phyloP scores from a whole-genome alignment of 2,329 filamentous ascomycete genomes.

The Trichoderma guizhouense region DNA sequence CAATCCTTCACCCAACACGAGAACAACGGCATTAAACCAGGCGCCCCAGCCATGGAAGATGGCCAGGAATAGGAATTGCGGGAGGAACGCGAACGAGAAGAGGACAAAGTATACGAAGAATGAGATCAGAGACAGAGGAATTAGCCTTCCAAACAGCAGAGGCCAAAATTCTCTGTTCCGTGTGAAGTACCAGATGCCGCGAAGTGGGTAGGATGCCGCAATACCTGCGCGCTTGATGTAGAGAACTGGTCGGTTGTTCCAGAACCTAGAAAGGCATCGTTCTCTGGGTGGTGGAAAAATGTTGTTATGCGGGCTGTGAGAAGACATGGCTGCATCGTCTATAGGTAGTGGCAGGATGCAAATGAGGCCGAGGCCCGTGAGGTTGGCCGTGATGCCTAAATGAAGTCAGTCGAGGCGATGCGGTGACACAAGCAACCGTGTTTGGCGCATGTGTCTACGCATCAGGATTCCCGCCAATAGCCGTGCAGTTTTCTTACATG shows the following conservation, averaged over 20 bases:
- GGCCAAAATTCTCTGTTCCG: slow-evolving; percentile 78
- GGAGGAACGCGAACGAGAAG: slow-evolving; percentile 84
- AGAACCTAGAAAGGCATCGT: background rate
- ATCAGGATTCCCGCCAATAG: background rate
- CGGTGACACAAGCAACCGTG: background rate
- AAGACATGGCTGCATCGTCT: background rate
- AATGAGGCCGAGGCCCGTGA: background rate
- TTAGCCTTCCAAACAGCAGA: slow-evolving; percentile 70
- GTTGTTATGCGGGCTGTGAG: background rate
- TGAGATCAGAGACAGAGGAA: slow-evolving; percentile 80
- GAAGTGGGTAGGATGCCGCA: slow-evolving; percentile 55
- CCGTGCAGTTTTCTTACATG: background rate
- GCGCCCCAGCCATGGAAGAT: slow-evolving; percentile 85
- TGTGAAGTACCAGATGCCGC: slow-evolving; percentile 80
- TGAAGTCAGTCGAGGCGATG: background rate
- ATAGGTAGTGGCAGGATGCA: background rate
- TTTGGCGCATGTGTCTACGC: background rate
- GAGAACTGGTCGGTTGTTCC: slow-evolving; percentile 31
- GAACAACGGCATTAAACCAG: slow-evolving; percentile 84
- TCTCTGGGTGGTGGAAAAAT: background rate
- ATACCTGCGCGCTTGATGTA: slow-evolving; percentile 44
- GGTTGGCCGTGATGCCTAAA: background rate
- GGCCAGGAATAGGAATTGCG: slow-evolving; percentile 82
- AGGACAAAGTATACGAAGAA: slow-evolving; percentile 78
- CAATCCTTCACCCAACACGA: slow-evolving; percentile 79